phyloP scores from a whole-genome alignment of 2,329 filamentous ascomycete genomes.

The Penicillium sp. region DNA sequence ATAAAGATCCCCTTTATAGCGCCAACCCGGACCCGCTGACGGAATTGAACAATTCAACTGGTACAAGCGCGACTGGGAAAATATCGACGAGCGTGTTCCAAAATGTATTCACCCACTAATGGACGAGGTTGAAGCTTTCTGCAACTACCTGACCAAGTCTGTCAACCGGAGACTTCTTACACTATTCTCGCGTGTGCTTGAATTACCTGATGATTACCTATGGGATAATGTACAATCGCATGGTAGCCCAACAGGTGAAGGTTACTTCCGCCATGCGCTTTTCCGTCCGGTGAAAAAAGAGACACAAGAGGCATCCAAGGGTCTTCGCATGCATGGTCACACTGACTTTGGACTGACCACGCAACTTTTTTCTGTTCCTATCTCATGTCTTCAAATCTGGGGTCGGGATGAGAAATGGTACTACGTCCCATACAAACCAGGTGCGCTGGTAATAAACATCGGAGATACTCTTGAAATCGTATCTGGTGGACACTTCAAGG shows the following conservation, averaged over 20 bases:
- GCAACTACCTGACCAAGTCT: constrained; percentile 54
- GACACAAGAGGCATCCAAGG: constrained; percentile 42
- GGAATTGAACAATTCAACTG: constrained; percentile 62
- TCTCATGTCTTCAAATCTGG: constrained; percentile 55
- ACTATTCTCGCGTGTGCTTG: constrained; percentile 50
- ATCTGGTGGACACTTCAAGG: constrained; percentile 53
- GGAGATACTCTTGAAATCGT: constrained; percentile 52
- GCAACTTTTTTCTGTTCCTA: constrained; percentile 52
- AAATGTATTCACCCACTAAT: constrained; percentile 55
- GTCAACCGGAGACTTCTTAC: constrained; percentile 50
- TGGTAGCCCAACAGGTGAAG: constrained; percentile 48
- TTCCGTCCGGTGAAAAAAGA: constrained; percentile 42
- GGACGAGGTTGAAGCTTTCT: constrained; percentile 55
- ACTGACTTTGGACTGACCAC: constrained; percentile 55
- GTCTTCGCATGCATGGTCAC: constrained; percentile 51
- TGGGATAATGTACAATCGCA: constrained; percentile 52
- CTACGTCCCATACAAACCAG: constrained; percentile 48
- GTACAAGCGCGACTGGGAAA: constrained; percentile 54
- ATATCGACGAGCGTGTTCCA: constrained; percentile 44
- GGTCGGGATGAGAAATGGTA: constrained; percentile 52
- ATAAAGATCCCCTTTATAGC: constrained; percentile 28
- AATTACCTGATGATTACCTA: constrained; percentile 51
- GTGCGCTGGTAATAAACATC: constrained; percentile 56
- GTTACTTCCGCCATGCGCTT: constrained; percentile 53
- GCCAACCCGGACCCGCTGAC: constrained; percentile 49